phyloP scores from a whole-genome alignment of 2,329 filamentous ascomycete genomes.

The Alternaria burnsii region DNA sequence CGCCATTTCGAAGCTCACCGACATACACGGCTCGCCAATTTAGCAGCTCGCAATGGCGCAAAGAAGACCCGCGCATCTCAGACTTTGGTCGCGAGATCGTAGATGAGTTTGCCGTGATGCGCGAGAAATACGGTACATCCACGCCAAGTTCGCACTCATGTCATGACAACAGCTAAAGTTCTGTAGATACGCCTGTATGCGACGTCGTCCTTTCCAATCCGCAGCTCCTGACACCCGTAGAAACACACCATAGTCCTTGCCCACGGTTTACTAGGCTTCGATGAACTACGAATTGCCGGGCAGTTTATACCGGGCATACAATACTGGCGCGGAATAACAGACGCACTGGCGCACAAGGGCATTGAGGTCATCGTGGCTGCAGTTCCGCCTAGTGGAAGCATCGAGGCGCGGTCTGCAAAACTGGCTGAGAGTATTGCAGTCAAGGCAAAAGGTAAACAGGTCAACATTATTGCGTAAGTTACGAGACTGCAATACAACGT shows the following conservation, averaged over 20 bases:
- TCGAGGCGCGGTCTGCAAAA: slow-evolving; percentile 65
- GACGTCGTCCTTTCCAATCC: slow-evolving; percentile 26
- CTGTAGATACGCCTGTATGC: slow-evolving; percentile 46
- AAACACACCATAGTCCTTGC: slow-evolving; percentile 69
- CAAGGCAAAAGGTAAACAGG: slow-evolving; percentile 64
- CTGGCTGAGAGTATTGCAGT: slow-evolving; percentile 62
- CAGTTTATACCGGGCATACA: slow-evolving; percentile 64
- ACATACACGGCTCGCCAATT: slow-evolving; percentile 27
- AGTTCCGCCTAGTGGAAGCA: slow-evolving; percentile 67
- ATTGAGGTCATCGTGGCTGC: slow-evolving; percentile 69
- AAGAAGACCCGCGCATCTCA: slow-evolving; percentile 60
- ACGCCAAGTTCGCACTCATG: too few relatives aligned
- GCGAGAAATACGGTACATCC: slow-evolving; percentile 63
- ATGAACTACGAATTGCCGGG: slow-evolving; percentile 66
- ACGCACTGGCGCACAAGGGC: slow-evolving; percentile 64
- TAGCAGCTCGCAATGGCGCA: slow-evolving; percentile 32
- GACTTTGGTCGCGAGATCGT: slow-evolving; percentile 62
- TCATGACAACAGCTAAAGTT: slow-evolving; percentile 19
- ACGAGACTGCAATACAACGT: not conserved
- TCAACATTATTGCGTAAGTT: slow-evolving; percentile 71
- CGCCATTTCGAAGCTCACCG: slow-evolving; percentile 1
- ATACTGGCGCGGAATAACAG: slow-evolving; percentile 71
- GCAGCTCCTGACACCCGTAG: slow-evolving; percentile 36
- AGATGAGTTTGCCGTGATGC: slow-evolving; percentile 69
- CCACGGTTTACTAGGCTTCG: slow-evolving; percentile 72